phyloP scores from a whole-genome alignment of 1,284 basidiomycete genomes.

The Apiotrichum domesticum region DNA sequence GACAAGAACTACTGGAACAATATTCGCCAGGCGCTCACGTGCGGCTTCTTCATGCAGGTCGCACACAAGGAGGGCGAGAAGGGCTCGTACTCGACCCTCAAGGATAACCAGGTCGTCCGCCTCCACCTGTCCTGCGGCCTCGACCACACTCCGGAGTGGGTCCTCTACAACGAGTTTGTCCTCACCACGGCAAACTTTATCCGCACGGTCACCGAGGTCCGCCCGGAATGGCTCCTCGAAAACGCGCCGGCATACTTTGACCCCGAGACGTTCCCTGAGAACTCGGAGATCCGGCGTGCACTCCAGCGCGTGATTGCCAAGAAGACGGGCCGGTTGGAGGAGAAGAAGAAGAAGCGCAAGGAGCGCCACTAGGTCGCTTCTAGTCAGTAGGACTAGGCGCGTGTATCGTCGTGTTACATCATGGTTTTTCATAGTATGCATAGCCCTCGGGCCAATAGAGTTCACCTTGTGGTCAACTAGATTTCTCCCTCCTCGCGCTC shows the following conservation, averaged over 20 bases:
- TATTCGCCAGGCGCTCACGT: slow-evolving; percentile 78
- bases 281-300: slow-evolving; percentile 38
- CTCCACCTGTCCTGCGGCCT: slow-evolving; percentile 93
- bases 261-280: slow-evolving; percentile 37
- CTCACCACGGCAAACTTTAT: slow-evolving; percentile 83
- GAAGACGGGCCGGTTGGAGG: slow-evolving; percentile 20
- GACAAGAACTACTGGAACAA: slow-evolving; percentile 71
- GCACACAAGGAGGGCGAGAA: slow-evolving; percentile 95
- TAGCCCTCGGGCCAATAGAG: slow-evolving; percentile 7
- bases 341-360: slow-evolving; percentile 35
- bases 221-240: slow-evolving; percentile 86
- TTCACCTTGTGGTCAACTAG: not conserved
- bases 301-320: slow-evolving; percentile 35
- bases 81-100: slow-evolving; percentile 77
- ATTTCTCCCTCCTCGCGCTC: slow-evolving; percentile 20
- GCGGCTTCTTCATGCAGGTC: slow-evolving; percentile 98
- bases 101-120: slow-evolving; percentile 86
- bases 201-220: slow-evolving; percentile 82
- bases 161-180: slow-evolving; percentile 97
- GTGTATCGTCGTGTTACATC: not conserved
- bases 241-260: slow-evolving; percentile 67
- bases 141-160: slow-evolving; percentile 92
- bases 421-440: slow-evolving; percentile 11
- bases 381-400: not conserved
- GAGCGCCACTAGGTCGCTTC: slow-evolving; percentile 16